Conservation (phyloP, 2,329 filamentous ascomycete genomes). For the Nectriaceae sp. region DNA sequence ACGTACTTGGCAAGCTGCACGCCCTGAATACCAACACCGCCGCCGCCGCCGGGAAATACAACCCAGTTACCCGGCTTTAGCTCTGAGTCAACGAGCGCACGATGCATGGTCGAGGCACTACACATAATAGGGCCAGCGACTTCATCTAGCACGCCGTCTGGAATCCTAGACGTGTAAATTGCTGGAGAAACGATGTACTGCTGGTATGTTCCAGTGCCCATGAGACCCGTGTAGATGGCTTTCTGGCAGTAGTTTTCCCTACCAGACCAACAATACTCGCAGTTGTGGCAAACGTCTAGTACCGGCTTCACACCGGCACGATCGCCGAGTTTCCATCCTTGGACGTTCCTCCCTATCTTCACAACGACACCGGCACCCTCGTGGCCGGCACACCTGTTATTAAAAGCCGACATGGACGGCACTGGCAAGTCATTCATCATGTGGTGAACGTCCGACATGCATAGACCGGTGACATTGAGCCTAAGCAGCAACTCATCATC, state of each 20-base stretch:
- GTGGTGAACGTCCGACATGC: neutral
- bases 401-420: neutral
- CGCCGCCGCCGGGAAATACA: neutral
- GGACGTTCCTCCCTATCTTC: neutral
- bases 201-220: neutral
- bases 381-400: neutral
- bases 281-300: neutral
- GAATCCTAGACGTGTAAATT: neutral
- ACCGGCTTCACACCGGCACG: neutral
- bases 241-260: neutral
- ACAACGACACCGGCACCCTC: slow-evolving; percentile 5
- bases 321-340: neutral
- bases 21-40: slow-evolving; percentile 1
- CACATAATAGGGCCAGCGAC: slow-evolving; percentile 2
- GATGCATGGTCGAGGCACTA: neutral
- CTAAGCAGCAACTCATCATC: neutral
- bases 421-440: neutral
- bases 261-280: neutral
- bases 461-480: neutral
- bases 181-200: neutral
- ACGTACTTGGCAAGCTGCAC: slow-evolving; percentile 5
- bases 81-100: slow-evolving; percentile 1
- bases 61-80: neutral
- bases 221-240: neutral
- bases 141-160: neutral